Percentiles rank a stretch among this genome's conserved stretches.
Evolutionary conservation across 805 yeast genomes (phyloP).

Genomic region (Metschnikowia baotianmanensis): DNA sequence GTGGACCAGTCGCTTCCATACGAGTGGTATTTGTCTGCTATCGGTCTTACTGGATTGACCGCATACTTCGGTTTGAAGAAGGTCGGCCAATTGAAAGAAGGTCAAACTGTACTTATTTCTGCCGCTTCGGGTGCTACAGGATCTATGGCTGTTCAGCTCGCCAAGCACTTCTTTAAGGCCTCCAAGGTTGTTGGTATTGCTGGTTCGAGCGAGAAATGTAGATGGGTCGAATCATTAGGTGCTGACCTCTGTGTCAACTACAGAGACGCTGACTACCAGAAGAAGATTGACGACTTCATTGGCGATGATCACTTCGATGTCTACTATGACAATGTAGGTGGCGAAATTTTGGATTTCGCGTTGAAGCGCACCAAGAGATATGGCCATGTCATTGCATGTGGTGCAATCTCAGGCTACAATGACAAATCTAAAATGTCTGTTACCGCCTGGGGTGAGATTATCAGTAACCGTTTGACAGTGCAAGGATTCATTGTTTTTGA

Average conservation of each 20-base stretch:
- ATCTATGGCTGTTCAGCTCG: slow-evolving; percentile 53
- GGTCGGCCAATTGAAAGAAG: slow-evolving; percentile 45
- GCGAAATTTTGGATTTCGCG: slow-evolving; percentile 49
- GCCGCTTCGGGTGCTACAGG: slow-evolving; percentile 83
- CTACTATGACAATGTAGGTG: slow-evolving; percentile 66
- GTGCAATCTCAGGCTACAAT: slow-evolving; percentile 60
- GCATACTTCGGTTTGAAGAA: slow-evolving; percentile 56
- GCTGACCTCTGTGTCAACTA: slow-evolving; percentile 56
- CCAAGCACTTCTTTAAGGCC: slow-evolving; percentile 51
- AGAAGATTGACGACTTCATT: slow-evolving; percentile 28
- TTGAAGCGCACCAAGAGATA: slow-evolving; percentile 35
- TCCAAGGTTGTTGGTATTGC: slow-evolving; percentile 59
- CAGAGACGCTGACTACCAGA: slow-evolving; percentile 34
- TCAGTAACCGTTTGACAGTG: slow-evolving; percentile 49
- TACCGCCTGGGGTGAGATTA: slow-evolving; percentile 41
- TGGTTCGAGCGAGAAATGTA: slow-evolving; percentile 55
- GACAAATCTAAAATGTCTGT: slow-evolving; percentile 36
- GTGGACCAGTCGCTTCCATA: slow-evolving; percentile 34
- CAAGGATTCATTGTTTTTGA: slow-evolving; percentile 55
- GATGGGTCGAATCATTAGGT: slow-evolving; percentile 53
- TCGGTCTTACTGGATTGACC: slow-evolving; percentile 60
- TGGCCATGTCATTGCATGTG: slow-evolving; percentile 58
- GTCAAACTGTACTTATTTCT: slow-evolving; percentile 51
- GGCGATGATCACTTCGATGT: slow-evolving; percentile 50
- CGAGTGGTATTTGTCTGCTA: slow-evolving; percentile 44